phyloP scores from a whole-genome alignment of 106 monocot genomes.

The Vanilla planifolia region DNA sequence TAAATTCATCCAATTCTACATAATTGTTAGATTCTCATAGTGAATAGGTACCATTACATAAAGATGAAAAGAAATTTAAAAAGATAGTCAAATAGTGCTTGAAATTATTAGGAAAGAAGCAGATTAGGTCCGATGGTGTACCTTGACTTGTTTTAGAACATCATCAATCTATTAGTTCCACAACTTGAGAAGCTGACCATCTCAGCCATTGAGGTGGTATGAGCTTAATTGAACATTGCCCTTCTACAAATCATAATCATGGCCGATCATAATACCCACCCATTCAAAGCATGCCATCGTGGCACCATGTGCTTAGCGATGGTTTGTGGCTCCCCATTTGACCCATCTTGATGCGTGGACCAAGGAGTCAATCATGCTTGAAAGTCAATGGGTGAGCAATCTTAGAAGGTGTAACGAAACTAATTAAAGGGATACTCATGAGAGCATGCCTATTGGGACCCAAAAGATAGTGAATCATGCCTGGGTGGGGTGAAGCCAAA shows the following conservation, averaged over 20 bases:
- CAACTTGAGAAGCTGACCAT: constrained; percentile 19
- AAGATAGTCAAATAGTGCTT: constrained; percentile 23
- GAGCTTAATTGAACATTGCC: constrained; percentile 8
- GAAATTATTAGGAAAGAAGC: constrained; percentile 25
- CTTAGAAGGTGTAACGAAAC: neutral
- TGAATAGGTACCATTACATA: constrained; percentile 15
- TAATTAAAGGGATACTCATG: too few species aligned
- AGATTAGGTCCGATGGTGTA: constrained; percentile 18
- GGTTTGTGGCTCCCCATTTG: neutral
- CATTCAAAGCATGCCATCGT: neutral
- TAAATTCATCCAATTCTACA: constrained; percentile 25
- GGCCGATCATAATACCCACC: too few species aligned
- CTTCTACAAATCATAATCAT: too few species aligned
- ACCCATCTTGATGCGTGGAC: neutral
- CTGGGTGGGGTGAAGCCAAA: neutral
- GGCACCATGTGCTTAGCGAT: too few species aligned
- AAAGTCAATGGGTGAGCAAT: neutral
- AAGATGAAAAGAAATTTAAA: constrained; percentile 19
- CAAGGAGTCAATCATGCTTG: neutral
- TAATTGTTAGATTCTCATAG: constrained; percentile 16
- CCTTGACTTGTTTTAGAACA: constrained; percentile 6
- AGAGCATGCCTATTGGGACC: neutral
- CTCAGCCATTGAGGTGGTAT: constrained; percentile 6
- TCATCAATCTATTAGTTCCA: constrained; percentile 15
- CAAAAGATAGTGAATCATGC: neutral